phyloP scores from a whole-genome alignment of 2,329 filamentous ascomycete species.

The Pezicula carpinea region DNA sequence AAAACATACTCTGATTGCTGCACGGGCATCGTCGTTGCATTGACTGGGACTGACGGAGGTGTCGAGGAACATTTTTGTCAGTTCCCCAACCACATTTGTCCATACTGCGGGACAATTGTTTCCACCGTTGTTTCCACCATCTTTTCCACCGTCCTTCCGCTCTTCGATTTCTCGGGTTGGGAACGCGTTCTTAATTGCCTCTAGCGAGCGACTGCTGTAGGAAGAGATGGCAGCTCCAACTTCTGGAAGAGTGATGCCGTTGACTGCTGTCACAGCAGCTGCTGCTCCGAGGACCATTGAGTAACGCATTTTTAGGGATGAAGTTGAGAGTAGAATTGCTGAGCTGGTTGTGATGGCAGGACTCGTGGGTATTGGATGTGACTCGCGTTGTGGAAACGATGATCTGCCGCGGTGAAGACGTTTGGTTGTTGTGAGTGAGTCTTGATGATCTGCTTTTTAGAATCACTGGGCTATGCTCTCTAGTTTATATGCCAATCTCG shows the following conservation, averaged over 20 bases:
- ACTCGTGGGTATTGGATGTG: neutral
- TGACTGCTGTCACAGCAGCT: neutral
- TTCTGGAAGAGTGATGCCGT: neutral
- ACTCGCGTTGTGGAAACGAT: neutral
- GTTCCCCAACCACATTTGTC: neutral
- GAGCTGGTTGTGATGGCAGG: neutral
- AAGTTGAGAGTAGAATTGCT: neutral
- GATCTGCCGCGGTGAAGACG: too few relatives aligned
- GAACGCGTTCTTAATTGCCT: neutral
- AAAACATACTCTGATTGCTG: slow-evolving; percentile 12
- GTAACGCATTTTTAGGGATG: neutral
- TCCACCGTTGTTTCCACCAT: neutral
- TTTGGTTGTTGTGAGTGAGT: too few relatives aligned
- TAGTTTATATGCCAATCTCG: too few relatives aligned
- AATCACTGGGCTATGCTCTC: too few relatives aligned
- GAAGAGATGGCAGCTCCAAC: neutral
- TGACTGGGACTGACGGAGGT: slow-evolving; percentile 4
- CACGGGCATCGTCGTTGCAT: slow-evolving; percentile 16
- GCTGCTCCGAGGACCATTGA: neutral
- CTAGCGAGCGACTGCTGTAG: neutral
- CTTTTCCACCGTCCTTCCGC: neutral
- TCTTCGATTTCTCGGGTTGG: neutral
- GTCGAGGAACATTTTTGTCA: slow-evolving; percentile 7
- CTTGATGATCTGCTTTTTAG: too few relatives aligned
- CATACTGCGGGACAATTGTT: slow-evolving; percentile 1